A percentile compares a stretch with the other conserved stretches of the same genome.
Evolutionary conservation across 1,284 basidiomycete genomes (phyloP).

Genomic region (Tilletia setariae): DNA sequence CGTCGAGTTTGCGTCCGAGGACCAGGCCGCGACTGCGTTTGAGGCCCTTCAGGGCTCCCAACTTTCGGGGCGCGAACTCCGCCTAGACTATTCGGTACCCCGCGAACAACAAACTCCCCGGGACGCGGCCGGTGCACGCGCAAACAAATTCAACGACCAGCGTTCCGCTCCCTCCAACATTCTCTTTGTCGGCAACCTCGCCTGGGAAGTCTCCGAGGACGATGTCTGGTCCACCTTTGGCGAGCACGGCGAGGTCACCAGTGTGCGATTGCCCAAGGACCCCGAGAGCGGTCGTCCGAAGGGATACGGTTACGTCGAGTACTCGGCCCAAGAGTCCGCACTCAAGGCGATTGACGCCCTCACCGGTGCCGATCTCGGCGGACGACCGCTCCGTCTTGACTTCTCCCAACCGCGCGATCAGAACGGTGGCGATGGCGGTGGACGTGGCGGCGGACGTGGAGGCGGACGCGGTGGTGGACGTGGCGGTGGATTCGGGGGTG

Average conservation of each 20-base stretch:
- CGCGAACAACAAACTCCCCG: conserved; percentile 55
- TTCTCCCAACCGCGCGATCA: conserved; percentile 74
- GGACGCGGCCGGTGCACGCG: conserved; percentile 54
- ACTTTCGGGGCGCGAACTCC: conserved; percentile 75
- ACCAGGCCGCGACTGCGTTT: conserved; percentile 76
- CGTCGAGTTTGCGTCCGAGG: conserved; percentile 83
- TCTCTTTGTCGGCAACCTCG: conserved; percentile 87
- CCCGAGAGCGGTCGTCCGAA: conserved; percentile 85
- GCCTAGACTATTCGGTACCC: conserved; percentile 87
- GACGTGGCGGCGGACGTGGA: conserved; percentile 58
- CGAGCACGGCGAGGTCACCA: conserved; percentile 83
- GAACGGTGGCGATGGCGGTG: conserved; percentile 61
- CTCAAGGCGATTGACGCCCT: conserved; percentile 72
- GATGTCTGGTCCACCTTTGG: conserved; percentile 85
- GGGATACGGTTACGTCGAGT: conserved; percentile 97
- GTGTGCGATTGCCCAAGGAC: conserved; percentile 87
- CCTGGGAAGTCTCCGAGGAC: conserved; percentile 78
- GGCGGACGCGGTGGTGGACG: conserved; percentile 41
- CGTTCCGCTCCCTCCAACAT: conserved; percentile 68
- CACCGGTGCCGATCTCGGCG: conserved; percentile 75
- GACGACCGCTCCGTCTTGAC: conserved; percentile 78
- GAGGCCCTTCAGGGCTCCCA: conserved; percentile 69
- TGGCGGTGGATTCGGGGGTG: conserved; percentile 44
- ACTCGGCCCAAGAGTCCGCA: conserved; percentile 74
- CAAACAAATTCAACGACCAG: conserved; percentile 60